phyloP scores from a whole-genome alignment of 2,329 filamentous ascomycete genomes.

The Alternaria angustiovoidea region DNA sequence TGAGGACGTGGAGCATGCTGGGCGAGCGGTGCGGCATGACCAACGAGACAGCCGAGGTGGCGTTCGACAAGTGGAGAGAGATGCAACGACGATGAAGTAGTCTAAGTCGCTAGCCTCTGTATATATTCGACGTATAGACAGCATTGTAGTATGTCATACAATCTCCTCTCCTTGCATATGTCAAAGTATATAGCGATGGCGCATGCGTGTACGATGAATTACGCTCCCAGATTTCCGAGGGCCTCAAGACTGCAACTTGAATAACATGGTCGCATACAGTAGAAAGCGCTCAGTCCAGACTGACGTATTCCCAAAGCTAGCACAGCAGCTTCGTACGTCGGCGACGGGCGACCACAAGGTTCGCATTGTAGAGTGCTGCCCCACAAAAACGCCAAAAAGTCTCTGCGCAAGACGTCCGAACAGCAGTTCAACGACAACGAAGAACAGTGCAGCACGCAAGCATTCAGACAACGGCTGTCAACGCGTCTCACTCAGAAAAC shows the following conservation, averaged over 20 bases:
- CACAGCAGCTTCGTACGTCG: background rate
- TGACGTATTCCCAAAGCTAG: background rate
- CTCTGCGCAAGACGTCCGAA: background rate
- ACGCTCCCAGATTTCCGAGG: background rate
- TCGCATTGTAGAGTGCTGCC: background rate
- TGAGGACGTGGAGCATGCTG: slow-evolving; percentile 81
- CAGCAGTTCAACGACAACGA: background rate
- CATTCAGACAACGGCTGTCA: background rate
- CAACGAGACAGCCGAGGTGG: slow-evolving; percentile 54
- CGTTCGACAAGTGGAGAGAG: slow-evolving; percentile 47
- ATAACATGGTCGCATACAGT: background rate
- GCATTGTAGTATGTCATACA: slow-evolving; percentile 1
- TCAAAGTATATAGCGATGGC: background rate
- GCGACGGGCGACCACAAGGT: background rate
- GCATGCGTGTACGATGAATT: background rate
- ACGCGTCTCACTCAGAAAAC: too few relatives aligned
- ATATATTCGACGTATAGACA: background rate
- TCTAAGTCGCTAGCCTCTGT: background rate
- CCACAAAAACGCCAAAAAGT: background rate
- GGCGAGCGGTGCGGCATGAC: slow-evolving; percentile 74
- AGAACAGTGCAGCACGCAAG: background rate
- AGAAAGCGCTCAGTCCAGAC: too few relatives aligned
- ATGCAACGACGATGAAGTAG: slow-evolving; percentile 16
- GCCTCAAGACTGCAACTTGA: background rate
- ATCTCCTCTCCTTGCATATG: slow-evolving; percentile 18